phyloP scores from a whole-genome alignment of 805 yeast species.

The Ogataea allantospora region DNA sequence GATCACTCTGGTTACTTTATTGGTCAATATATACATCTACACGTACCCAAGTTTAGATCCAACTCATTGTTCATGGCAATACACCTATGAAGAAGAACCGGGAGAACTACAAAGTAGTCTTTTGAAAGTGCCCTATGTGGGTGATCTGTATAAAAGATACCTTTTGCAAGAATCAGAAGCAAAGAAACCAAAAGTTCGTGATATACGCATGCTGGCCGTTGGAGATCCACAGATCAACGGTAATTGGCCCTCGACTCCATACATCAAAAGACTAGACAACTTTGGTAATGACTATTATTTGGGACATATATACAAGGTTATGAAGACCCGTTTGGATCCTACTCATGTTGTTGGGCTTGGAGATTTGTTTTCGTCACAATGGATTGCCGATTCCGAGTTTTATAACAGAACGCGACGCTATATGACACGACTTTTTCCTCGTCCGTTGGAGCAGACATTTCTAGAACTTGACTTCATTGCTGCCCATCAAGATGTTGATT shows the following conservation, averaged over 20 bases:
- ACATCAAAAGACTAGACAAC: slow-evolving; percentile 74
- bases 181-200: slow-evolving; percentile 15
- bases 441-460: slow-evolving; percentile 49
- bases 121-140: slow-evolving; percentile 31
- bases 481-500: slow-evolving; percentile 54
- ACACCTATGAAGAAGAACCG: slow-evolving; percentile 21
- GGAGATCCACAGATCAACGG: slow-evolving; percentile 99
- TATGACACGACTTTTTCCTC: slow-evolving; percentile 64
- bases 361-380: slow-evolving; percentile 88
- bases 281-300: slow-evolving; percentile 87
- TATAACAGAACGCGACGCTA: slow-evolving; percentile 74
- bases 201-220: slow-evolving; percentile 69
- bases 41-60: slow-evolving; percentile 69
- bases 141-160: slow-evolving; percentile 33
- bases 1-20: slow-evolving; percentile 40
- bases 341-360: slow-evolving; percentile 88
- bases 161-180: slow-evolving; percentile 25
- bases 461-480: slow-evolving; percentile 47
- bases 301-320: slow-evolving; percentile 73
- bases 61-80: slow-evolving; percentile 61
- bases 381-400: slow-evolving; percentile 89
- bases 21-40: slow-evolving; percentile 63
- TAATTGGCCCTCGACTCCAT: slow-evolving; percentile 66
- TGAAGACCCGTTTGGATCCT: slow-evolving; percentile 67
- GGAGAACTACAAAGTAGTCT: slow-evolving; percentile 22